Evolutionary conservation across 2,329 filamentous ascomycete species (phyloP).

Genomic region (Cercospora canescens): DNA sequence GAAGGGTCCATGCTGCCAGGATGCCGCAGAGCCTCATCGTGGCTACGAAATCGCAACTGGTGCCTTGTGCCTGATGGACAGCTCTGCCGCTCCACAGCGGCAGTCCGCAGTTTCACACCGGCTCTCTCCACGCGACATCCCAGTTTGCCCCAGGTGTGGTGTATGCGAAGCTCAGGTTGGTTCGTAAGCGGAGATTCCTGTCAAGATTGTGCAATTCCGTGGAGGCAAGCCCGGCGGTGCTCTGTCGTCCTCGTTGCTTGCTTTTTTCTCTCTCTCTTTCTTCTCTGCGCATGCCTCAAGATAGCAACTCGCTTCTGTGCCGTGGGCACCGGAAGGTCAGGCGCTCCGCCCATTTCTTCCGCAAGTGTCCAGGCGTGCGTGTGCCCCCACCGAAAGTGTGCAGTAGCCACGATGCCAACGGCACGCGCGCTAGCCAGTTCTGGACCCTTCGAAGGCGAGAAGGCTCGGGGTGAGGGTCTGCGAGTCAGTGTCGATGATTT

Average conservation of each 20-base stretch:
- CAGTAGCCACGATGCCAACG: not conserved
- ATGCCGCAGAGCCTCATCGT: slow-evolving; percentile 15
- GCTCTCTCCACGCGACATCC: not conserved
- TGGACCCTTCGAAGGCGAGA: slow-evolving; percentile 10
- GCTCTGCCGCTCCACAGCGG: not conserved
- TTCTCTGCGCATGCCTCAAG: not conserved
- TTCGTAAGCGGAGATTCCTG: not conserved
- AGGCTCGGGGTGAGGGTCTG: not conserved
- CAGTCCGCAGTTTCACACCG: not conserved
- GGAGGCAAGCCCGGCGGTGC: not conserved
- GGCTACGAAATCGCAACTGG: not conserved
- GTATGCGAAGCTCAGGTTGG: not conserved
- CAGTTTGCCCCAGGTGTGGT: not conserved
- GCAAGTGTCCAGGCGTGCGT: not conserved
- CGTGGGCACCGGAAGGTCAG: not conserved
- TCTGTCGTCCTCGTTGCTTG: not conserved
- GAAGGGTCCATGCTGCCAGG: slow-evolving; percentile 13
- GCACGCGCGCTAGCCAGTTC: slow-evolving; percentile 1
- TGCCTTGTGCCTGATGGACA: not conserved
- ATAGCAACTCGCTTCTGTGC: not conserved
- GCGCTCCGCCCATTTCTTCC: not conserved
- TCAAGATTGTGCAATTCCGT: not conserved
- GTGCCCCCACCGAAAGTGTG: not conserved
- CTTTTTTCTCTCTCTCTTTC: not conserved
- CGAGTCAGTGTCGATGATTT: slow-evolving; percentile 19